Base-by-base conservation (phyloP, 345 rosid genomes). In the Salix koriyanagi region DNA sequence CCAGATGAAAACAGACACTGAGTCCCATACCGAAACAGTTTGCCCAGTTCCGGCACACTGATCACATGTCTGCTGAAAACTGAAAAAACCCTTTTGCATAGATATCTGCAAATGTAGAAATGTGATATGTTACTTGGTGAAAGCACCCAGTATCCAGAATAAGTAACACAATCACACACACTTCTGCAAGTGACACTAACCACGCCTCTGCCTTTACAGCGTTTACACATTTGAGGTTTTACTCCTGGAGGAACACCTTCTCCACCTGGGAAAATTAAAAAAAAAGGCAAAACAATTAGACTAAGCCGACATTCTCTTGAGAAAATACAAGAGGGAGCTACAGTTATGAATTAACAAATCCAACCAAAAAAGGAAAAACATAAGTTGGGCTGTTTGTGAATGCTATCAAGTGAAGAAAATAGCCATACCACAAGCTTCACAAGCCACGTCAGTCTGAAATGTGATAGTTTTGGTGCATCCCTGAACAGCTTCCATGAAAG, bases 401-500 rank as follows among this genome's bases (percentile, higher is more conserved):
- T n/a, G 48, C 25, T 25, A 66, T 65, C 34, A 68, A 46, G 32
- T 18, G 61, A 23, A 77, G 48, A 72, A 42, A 60, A 54, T 36
- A 67, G 23, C 72, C 90, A 74, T 90, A 96, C 99, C 96, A 77
- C 99, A 96, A 81, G 97, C 72, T 83, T 91, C 88, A 87, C 99
- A 96, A 82, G 89, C 79, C 75, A 94, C 73, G 3, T 92, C 94
- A 30, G 99, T 92, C 86, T 91, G 92, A 84, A 91, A 96, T 79
- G 91, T 76, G 76, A 96, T 76, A 67, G 88, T 87, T 90, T 94
- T 96, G 79, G 85, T 80, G 85, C 98, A 94, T 79, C 99, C 99
- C 76, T 92, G 98, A 79, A 96, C 97, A 74, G 98, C 99, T 90
- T 96, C 99, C 99, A 96, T 96, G 86, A 96, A 96, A 96, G 66